A percentile compares a stretch with the other conserved stretches of the same genome.
Evolutionary conservation across 768 basidiomycete genomes (phyloP).

Genomic region (Leucocoprinus sp.): DNA sequence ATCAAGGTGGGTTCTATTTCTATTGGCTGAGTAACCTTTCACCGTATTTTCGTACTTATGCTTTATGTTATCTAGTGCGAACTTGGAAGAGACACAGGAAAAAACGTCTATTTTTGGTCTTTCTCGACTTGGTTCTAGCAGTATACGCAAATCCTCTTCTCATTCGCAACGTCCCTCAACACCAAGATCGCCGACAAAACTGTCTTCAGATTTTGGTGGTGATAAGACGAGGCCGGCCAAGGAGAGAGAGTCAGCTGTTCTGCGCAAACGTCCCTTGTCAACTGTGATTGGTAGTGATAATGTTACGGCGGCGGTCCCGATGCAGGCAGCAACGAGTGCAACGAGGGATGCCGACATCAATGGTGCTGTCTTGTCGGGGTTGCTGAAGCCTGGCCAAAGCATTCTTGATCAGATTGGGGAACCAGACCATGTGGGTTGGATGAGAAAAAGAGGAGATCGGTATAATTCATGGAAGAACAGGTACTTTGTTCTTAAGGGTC

Average conservation of each 20-base stretch:
- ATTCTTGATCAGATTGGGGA: slow-evolving; percentile 87
- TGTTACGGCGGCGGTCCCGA: slow-evolving; percentile 2
- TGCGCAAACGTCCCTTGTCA: slow-evolving; percentile 52
- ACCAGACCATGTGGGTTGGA: slow-evolving; percentile 87
- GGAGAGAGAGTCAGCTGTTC: slow-evolving; percentile 19
- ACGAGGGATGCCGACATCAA: not conserved
- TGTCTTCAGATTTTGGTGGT: no score
- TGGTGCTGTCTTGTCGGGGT: not conserved
- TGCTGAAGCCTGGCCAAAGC: slow-evolving; percentile 45
- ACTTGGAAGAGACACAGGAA: slow-evolving; percentile 18
- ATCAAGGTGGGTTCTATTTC: slow-evolving; percentile 42
- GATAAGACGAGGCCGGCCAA: no score
- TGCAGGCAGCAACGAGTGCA: slow-evolving; percentile 6
- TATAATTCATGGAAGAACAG: slow-evolving; percentile 91
- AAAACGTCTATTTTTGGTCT: slow-evolving; percentile 39
- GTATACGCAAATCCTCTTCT: slow-evolving; percentile 33
- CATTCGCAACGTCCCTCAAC: slow-evolving; percentile 35
- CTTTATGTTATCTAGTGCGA: not conserved
- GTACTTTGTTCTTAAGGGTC: slow-evolving; percentile 89
- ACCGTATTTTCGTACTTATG: not conserved
- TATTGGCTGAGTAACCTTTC: no score
- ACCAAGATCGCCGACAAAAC: slow-evolving; percentile 7
- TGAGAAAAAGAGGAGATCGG: slow-evolving; percentile 91
- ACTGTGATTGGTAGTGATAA: slow-evolving; percentile 14
- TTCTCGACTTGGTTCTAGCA: slow-evolving; percentile 35